Percentiles rank a stretch among this genome's conserved stretches.
Conservation (phyloP, 345 rosid species). For the Dipteronia sinensis region DNA sequence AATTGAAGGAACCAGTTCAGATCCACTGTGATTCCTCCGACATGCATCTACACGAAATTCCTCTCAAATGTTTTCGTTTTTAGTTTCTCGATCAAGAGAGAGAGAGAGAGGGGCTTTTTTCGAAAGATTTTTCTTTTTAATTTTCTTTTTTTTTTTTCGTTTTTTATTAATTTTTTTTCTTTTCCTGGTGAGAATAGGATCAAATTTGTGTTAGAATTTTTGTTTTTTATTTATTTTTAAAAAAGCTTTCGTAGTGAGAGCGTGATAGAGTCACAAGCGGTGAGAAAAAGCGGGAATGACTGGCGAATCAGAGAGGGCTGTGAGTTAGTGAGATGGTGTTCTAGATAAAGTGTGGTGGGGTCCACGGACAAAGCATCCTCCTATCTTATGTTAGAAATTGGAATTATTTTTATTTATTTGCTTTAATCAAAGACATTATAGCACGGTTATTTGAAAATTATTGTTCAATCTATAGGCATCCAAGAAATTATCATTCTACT, state of each 20-base stretch:
- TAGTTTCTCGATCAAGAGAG: background rate
- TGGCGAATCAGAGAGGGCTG: background rate
- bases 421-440: no score
- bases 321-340: background rate
- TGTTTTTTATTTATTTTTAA: no score
- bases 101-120: background rate
- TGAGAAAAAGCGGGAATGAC: background rate
- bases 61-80: background rate
- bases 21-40: constrained; percentile 69
- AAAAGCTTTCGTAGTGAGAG: background rate
- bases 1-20: constrained; percentile 72
- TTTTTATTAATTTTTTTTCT: background rate
- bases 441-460: no score
- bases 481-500: no score
- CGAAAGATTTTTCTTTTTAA: background rate
- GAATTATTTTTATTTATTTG: no score
- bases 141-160: background rate
- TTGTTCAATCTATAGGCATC: no score
- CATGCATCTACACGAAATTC: constrained; percentile 67
- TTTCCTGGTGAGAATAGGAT: background rate
- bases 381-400: background rate
- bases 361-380: background rate
- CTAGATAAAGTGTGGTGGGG: background rate
- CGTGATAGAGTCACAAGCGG: background rate
- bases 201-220: background rate